Evolutionary conservation across 1,139 yeast species (phyloP).

Genomic region (Suzukiozyma palmioleophila): DNA sequence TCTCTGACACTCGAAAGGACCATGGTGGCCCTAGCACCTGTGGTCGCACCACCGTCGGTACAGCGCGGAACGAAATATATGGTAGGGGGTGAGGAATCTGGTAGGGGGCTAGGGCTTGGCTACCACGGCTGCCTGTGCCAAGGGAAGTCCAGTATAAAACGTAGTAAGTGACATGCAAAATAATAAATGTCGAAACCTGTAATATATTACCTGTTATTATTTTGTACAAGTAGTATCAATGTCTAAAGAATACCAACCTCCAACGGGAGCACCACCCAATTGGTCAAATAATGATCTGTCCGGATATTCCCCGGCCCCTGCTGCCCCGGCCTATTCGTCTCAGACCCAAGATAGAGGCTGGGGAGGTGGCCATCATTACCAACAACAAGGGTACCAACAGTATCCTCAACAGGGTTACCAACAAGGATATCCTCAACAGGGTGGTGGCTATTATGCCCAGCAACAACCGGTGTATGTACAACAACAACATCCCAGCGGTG

Average conservation of each 20-base stretch:
- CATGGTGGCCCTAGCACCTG: too few species aligned
- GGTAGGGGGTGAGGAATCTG: too few species aligned
- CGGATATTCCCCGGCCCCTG: slow-evolving; percentile 22
- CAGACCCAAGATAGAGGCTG: slow-evolving; percentile 30
- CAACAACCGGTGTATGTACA: slow-evolving; percentile 69
- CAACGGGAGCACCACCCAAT: slow-evolving; percentile 47
- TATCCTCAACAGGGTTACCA: slow-evolving; percentile 25
- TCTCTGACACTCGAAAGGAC: too few species aligned
- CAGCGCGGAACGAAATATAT: too few species aligned
- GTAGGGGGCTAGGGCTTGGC: too few species aligned
- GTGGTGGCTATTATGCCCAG: slow-evolving; percentile 38
- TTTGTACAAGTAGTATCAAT: slow-evolving; percentile 5
- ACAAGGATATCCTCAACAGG: slow-evolving; percentile 22
- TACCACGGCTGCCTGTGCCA: too few species aligned
- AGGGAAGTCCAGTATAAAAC: too few species aligned
- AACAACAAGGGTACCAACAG: slow-evolving; percentile 18
- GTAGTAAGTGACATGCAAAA: too few species aligned
- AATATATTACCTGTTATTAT: background rate
- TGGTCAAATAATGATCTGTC: slow-evolving; percentile 22
- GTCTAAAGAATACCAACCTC: slow-evolving; percentile 32
- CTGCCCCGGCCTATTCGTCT: slow-evolving; percentile 30
- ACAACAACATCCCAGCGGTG: slow-evolving; percentile 37
- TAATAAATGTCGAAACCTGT: too few species aligned
- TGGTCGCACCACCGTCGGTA: too few species aligned
- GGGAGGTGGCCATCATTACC: slow-evolving; percentile 14